phyloP scores from a whole-genome alignment of 2,329 filamentous ascomycete species.

The Phialocephala subalpina region DNA sequence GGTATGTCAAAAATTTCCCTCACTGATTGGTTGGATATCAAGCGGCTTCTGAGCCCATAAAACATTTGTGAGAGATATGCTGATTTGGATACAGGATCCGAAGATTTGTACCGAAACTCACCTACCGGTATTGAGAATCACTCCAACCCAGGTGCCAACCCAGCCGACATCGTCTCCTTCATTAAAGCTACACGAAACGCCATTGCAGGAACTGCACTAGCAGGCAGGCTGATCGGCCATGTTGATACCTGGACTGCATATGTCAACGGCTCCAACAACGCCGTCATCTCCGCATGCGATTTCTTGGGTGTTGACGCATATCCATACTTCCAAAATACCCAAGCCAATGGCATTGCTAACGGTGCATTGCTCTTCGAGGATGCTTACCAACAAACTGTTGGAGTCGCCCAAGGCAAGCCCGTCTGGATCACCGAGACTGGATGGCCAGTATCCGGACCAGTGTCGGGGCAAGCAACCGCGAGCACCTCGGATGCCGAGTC shows the following conservation, averaged over 20 bases:
- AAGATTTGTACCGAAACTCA: constrained; percentile 76
- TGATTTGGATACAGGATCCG: too few species aligned
- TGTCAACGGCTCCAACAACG: constrained; percentile 74
- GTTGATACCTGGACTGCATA: constrained; percentile 79
- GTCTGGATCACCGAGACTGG: constrained; percentile 20
- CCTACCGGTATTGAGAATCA: constrained; percentile 10
- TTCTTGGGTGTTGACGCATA: constrained; percentile 86
- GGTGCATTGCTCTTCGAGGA: constrained; percentile 15
- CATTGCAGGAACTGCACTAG: constrained; percentile 13
- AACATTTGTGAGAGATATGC: too few species aligned
- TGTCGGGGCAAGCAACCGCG: constrained; percentile 1
- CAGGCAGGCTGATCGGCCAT: constrained; percentile 13
- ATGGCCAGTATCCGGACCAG: constrained; percentile 17
- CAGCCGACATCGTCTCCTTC: constrained; percentile 69
- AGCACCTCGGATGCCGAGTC: constrained; percentile 14
- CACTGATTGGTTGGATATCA: too few species aligned
- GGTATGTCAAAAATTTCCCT: too few species aligned
- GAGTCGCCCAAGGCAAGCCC: constrained; percentile 16
- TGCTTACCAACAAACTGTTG: constrained; percentile 9
- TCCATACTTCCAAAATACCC: constrained; percentile 67
- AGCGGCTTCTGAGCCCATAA: too few species aligned
- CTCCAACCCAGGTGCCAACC: constrained; percentile 40
- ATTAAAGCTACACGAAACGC: constrained; percentile 16
- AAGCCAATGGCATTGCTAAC: constrained; percentile 17
- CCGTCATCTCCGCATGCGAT: constrained; percentile 73